Conservation (phyloP, 2,329 filamentous ascomycete genomes). For the Pestalotiopsis sp. region DNA sequence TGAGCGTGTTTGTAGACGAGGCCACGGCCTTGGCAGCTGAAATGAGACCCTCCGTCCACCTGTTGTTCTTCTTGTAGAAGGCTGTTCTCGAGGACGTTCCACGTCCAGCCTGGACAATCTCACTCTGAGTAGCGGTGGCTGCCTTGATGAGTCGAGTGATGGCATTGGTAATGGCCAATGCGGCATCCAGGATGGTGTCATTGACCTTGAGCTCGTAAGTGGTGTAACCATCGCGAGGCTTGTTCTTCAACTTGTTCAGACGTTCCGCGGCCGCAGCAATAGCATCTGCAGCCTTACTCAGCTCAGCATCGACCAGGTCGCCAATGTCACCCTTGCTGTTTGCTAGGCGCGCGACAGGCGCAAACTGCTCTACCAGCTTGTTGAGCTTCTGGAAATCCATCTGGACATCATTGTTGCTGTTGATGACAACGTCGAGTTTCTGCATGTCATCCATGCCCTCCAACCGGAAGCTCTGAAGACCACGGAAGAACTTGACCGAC, state of each 20-base stretch:
- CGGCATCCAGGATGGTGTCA: conserved; percentile 91
- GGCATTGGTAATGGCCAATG: conserved; percentile 88
- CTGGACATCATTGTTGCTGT: conserved; percentile 94
- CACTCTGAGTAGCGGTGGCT: conserved; percentile 87
- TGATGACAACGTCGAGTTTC: conserved; percentile 96
- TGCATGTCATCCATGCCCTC: conserved; percentile 87
- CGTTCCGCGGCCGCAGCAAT: conserved; percentile 91
- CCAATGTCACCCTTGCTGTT: conserved; percentile 82
- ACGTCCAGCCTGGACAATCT: conserved; percentile 92
- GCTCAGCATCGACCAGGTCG: conserved; percentile 87
- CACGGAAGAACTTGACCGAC: conserved; percentile 92
- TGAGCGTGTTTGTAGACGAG: conserved; percentile 88
- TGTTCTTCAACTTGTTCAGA: conserved; percentile 89
- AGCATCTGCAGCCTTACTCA: conserved; percentile 91
- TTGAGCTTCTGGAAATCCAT: conserved; percentile 91
- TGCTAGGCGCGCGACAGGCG: conserved; percentile 79
- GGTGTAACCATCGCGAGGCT: conserved; percentile 91
- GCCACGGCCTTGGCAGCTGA: conserved; percentile 97
- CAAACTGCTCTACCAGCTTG: conserved; percentile 89
- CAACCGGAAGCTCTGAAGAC: conserved; percentile 88
- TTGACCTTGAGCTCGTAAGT: conserved; percentile 97
- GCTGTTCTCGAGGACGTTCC: conserved; percentile 85
- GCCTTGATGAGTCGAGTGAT: conserved; percentile 95
- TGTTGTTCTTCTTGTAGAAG: conserved; percentile 99
- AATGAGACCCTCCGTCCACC: conserved; percentile 97